Evolutionary conservation across 2,329 filamentous ascomycete genomes (phyloP).

Genomic region (Nigrospora osmanthi): DNA sequence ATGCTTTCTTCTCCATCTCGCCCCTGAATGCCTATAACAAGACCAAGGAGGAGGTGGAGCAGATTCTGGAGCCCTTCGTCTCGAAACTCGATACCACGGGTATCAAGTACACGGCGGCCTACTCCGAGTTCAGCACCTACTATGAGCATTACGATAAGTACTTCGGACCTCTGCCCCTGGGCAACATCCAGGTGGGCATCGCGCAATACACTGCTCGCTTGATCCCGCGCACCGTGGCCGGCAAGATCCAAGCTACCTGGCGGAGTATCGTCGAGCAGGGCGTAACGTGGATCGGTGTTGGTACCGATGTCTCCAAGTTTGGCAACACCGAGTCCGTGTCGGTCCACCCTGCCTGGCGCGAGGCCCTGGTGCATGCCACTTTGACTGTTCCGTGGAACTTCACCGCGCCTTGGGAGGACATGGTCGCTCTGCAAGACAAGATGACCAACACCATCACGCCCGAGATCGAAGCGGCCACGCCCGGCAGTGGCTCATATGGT

Average conservation of each 20-base stretch:
- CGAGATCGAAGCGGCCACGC: constrained; percentile 13
- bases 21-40: constrained; percentile 18
- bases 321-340: constrained; percentile 16
- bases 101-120: constrained; percentile 11
- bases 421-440: constrained; percentile 14
- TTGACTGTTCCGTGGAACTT: constrained; percentile 12
- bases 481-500: constrained; percentile 18
- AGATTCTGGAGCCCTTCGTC: constrained; percentile 17
- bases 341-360: constrained; percentile 26
- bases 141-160: constrained; percentile 24
- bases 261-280: constrained; percentile 20
- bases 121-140: constrained; percentile 19
- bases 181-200: constrained; percentile 21
- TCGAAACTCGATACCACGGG: constrained; percentile 13
- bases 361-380: constrained; percentile 13
- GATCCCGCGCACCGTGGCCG: constrained; percentile 21
- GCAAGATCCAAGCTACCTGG: constrained; percentile 19
- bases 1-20: constrained; percentile 9
- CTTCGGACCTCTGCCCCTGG: constrained; percentile 26
- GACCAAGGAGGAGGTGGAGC: constrained; percentile 12
- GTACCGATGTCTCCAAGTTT: constrained; percentile 18
- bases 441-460: constrained; percentile 23
- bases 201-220: constrained; percentile 26
- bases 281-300: constrained; percentile 20
- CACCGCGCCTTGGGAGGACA: constrained; percentile 11